Percentiles rank a stretch among this genome's conserved stretches.
Conservation (phyloP, 1,284 basidiomycete species). For the Cutaneotrichosporon sp. region DNA sequence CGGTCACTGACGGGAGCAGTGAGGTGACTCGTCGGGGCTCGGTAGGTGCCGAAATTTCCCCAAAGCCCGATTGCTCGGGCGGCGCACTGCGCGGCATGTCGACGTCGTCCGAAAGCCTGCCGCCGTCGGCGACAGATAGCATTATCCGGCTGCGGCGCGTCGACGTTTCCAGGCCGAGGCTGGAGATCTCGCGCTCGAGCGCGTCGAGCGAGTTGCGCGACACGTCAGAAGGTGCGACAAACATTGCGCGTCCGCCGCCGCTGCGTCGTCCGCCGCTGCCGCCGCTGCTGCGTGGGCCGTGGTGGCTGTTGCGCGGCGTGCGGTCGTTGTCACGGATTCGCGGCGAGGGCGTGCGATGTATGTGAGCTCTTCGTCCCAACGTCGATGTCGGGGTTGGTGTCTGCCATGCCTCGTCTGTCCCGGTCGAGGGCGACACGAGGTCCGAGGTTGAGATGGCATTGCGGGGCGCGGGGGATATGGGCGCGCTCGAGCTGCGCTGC, state of each 20-base stretch:
- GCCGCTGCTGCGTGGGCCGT: conserved; percentile 5
- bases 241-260: conserved; percentile 4
- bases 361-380: not conserved
- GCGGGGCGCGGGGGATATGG: not conserved
- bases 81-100: conserved; percentile 18
- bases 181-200: conserved; percentile 12
- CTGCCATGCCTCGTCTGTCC: not conserved
- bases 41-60: not conserved
- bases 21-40: conserved; percentile 7
- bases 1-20: not conserved
- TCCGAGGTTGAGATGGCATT: not conserved
- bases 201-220: conserved; percentile 21
- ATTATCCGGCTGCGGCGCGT: conserved; percentile 1
- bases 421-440: not conserved
- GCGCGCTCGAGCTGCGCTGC: conserved; percentile 3
- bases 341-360: conserved; percentile 4
- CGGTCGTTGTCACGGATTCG: not conserved
- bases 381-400: conserved; percentile 2
- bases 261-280: too few relatives aligned
- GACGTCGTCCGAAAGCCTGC: not conserved
- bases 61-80: conserved; percentile 12
- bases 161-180: conserved; percentile 4
- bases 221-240: conserved; percentile 19
- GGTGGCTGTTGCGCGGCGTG: conserved; percentile 13
- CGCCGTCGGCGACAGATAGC: conserved; percentile 1